Evolutionary conservation across 805 yeast species (phyloP), one percentile per base, ranked within the genome.

Genomic region (Candida pseudoglaebosa): DNA sequence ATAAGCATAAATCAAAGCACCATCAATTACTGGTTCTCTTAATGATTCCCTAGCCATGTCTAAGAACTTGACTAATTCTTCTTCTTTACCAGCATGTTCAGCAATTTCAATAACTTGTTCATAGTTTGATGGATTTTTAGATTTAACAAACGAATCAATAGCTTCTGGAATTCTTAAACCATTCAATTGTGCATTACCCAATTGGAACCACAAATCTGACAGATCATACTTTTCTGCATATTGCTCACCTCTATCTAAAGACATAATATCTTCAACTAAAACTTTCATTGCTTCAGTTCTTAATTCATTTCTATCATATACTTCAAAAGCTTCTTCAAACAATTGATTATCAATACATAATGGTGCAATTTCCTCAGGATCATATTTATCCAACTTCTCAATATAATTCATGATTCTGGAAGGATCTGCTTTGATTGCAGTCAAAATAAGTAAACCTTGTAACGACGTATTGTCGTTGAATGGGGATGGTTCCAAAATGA

Each of bases 401-500:
- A 93, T 78, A 61, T 90, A 89, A 37, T 79, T 75, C 47, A 75
- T 62, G 36, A 93, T 96, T 66, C 85, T 84, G 5, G 91, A 71
- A 54, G 88, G 82, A 63, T 91, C 98, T 38, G 95, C 96, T 66
- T 88, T 89, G 60, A 93, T 86, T 28, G 99, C 97, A 48, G 99
- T 93, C 58, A 93, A 76, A 48, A 93, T 76, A 58, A 93, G 70
- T 61, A 93, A 72, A 37, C 96, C 96, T 73, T 93, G 99, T 59
- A 93, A 73, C 18, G 96, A 90, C 50, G 95, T 84, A 61, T 93
- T 93, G 51, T 91, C 98, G 52, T 80, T 88, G 72, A 93, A 93
- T 50, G 97, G 95, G 53, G 98, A 90, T 39, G 98, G 96, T 67
- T 93, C 99, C 52, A 93, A 72, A 47, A 95, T 89, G 57, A 93